Evolutionary conservation across 2,329 filamentous ascomycete species (phyloP), one percentile per base, ranked within the genome.

Genomic region (Amauroascus niger): DNA sequence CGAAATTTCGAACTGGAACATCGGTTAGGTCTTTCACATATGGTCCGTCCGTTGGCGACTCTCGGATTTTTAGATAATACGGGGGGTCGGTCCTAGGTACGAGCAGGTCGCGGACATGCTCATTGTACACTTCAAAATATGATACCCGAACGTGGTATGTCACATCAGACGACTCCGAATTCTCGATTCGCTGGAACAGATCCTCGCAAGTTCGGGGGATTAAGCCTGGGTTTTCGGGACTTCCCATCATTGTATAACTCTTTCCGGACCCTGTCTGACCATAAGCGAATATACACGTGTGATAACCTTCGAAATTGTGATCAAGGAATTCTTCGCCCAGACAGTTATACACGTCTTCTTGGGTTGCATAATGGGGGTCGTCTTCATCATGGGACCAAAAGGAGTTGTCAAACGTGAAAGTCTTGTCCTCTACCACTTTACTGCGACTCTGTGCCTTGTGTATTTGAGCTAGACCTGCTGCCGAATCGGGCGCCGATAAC

Each of bases 121-220:
- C 93, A 71, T 98, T 98, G 79, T 98, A 98, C 57, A 98, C 93
- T 69, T 98, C 93, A 65, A 98, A 97, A 74, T 98, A 98, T 2
- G 90, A 96, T 26, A 97, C 93, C 58, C 93, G 86, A 59, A 98
- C 93, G 63, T 91, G 93, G 77, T 96, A 98, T 61, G 88, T 95
- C 67, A 95, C 88, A 70, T 93, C 94, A 52, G 89, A 86, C 44
- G 86, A 86, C 64, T 94, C 86, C 60, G 87, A 83, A 41, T 82
- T 80, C 60, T 91, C 85, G 67, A 98, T 96, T 53, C 93, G 82
- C 73, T 95, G 83, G 67, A 98, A 98, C 49, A 98, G 78, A 70
- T 96, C 93, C 69, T 95, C 86, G 70, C 93, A 98, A 8, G 93
- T 98, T 49, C 90, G 81, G 6, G 93, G 93, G 60, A 98, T 98